These are phyloP conservation scores for Pseudocercospora musae DNA, from an alignment of 2,329 filamentous ascomycete species.

Conservation along the genomic window DNA sequence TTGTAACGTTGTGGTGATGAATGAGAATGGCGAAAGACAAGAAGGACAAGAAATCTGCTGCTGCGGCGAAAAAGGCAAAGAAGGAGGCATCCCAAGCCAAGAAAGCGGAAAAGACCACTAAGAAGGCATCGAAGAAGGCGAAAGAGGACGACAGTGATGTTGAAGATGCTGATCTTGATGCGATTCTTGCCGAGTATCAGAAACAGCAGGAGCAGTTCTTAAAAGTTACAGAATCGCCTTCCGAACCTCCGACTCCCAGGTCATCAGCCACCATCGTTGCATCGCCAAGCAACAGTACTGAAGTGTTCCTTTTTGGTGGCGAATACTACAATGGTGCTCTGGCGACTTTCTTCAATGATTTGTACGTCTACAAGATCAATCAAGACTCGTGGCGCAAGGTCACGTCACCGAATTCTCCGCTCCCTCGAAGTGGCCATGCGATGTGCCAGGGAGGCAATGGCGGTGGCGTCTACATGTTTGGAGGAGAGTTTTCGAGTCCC, in stretches of 20 bases:
- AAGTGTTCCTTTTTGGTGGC: conserved; percentile 87
- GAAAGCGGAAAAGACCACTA: conserved; percentile 65
- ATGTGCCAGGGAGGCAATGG: conserved; percentile 89
- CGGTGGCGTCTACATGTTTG: conserved; percentile 84
- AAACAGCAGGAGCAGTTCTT: conserved; percentile 88
- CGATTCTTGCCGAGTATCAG: conserved; percentile 87
- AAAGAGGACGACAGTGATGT: conserved; percentile 80
- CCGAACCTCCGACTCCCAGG: conserved; percentile 72
- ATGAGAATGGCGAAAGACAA: conserved; percentile 53
- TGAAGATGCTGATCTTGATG: conserved; percentile 90
- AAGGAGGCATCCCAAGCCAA: conserved; percentile 75
- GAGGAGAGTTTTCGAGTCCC: conserved; percentile 92
- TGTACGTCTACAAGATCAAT: conserved; percentile 70
- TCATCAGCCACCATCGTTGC: conserved; percentile 77
- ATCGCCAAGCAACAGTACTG: conserved; percentile 80
- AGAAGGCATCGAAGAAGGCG: conserved; percentile 65
- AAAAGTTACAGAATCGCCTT: conserved; percentile 81
- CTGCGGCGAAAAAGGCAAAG: conserved; percentile 52
- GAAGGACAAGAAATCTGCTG: conserved; percentile 35
- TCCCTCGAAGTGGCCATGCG: conserved; percentile 88
- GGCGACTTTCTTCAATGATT: conserved; percentile 67
- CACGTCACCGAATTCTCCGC: conserved; percentile 83
- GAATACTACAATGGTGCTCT: conserved; percentile 93
- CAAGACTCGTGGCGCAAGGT: conserved; percentile 87
- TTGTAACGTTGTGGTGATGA: neutral